Percentiles rank a stretch among this genome's conserved stretches.
phyloP scores from a whole-genome alignment of 805 yeast genomes.

The Cyberlindnera subsufficiens region DNA sequence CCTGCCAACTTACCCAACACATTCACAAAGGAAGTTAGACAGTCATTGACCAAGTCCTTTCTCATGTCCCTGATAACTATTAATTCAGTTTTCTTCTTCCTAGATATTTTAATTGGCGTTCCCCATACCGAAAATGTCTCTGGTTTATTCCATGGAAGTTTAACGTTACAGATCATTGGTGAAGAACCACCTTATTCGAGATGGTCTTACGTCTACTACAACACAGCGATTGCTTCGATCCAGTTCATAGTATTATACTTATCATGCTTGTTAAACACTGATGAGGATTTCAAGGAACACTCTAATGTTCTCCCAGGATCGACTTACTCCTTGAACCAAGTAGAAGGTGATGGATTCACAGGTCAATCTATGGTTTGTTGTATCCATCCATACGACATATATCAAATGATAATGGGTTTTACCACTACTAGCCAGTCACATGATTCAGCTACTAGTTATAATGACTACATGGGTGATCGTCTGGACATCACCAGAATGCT shows the following conservation, averaged over 20 bases:
- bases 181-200: slow-evolving; percentile 30
- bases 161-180: slow-evolving; percentile 41
- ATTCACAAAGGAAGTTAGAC: slow-evolving; percentile 15
- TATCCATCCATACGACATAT: slow-evolving; percentile 28
- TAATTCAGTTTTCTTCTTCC: slow-evolving; percentile 24
- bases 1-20: slow-evolving; percentile 23
- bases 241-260: slow-evolving; percentile 28
- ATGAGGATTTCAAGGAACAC: slow-evolving; percentile 22
- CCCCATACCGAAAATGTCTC: slow-evolving; percentile 3
- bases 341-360: slow-evolving; percentile 38
- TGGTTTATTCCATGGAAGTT: slow-evolving; percentile 28
- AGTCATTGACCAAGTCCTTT: slow-evolving; percentile 26
- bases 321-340: slow-evolving; percentile 14
- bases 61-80: slow-evolving; percentile 20
- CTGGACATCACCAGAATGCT: slow-evolving; percentile 4
- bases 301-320: slow-evolving; percentile 23
- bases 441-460: slow-evolving; percentile 3
- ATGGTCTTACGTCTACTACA: slow-evolving; percentile 23
- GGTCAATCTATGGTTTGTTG: slow-evolving; percentile 33
- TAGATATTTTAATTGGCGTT: slow-evolving; percentile 31
- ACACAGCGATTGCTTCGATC: slow-evolving; percentile 23
- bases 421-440: slow-evolving; percentile 1
- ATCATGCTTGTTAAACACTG: slow-evolving; percentile 26
- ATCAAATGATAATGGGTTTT: slow-evolving; percentile 17
- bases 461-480: slow-evolving; percentile 11